Evolutionary conservation across 441 rosid species (phyloP), one percentile per base, ranked within the genome.

Genomic region (Erodium texanum): DNA sequence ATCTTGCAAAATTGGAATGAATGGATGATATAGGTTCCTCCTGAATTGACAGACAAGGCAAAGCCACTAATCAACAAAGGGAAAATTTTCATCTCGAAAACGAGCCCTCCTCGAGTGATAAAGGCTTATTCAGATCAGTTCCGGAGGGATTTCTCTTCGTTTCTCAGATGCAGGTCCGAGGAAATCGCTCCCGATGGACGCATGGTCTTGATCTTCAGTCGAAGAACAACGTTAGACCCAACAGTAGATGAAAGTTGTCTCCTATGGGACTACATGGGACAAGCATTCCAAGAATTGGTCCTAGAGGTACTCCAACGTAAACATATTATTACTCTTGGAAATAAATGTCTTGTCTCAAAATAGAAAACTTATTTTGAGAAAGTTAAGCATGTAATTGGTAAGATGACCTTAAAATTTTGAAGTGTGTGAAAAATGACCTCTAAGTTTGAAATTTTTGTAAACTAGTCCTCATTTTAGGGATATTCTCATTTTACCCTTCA

Each of bases 201-300:
- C 59, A 79, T 83, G 78, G 78, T 81, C 2, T 32, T 81, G 72
- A 70, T 74, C 43, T 71, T 80, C 16, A 63, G 38, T 38, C 84
- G 80, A 22, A 78, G 84, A 73, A 76, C 67, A 36, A n/a, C 65
- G 1, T 67, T 70, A 11, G 82, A 85, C 48, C 82, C 80, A 0
- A 9, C 80, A 9, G 18, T 74, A 0, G 82, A 75, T 7, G 81
- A 76, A 66, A 79, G 72, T 62, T 81, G 82, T 67, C 73, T 75
- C 19, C 69, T 78, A 0, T 81, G 85, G 85, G 84, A 85, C 66
- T 82, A 81, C 77, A 19, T 82, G 45, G 83, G 82, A 72, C 71
- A 58, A 36, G 85, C 85, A 29, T 72, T 85, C 68, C 85, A 81
- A 73, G 78, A 67, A 45, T 73, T 82, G 61, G 85, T 81, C 58